phyloP scores from a whole-genome alignment of 1,284 basidiomycete species.

The Rhodotorula sp. region DNA sequence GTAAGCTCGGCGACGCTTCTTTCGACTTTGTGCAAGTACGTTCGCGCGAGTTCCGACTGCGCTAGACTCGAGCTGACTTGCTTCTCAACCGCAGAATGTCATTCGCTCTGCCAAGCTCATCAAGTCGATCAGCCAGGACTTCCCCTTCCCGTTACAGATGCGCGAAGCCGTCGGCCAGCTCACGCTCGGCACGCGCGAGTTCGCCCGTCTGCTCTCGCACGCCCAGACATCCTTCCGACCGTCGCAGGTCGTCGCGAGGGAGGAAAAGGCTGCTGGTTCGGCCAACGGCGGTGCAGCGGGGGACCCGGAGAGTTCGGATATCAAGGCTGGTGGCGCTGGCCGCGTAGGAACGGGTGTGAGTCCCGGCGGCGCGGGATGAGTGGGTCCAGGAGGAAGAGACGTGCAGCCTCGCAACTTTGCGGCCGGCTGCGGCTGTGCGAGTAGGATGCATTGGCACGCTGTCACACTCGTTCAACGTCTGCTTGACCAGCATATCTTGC shows the following conservation, averaged over 20 bases:
- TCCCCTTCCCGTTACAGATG: conserved; percentile 43
- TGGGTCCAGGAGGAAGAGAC: neutral
- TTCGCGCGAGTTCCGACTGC: conserved; percentile 47
- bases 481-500: too few relatives aligned
- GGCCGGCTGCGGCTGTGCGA: neutral
- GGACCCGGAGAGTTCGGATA: neutral
- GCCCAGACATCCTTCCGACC: conserved; percentile 29
- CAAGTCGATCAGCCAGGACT: conserved; percentile 49
- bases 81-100: conserved; percentile 48
- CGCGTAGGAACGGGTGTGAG: neutral
- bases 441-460: neutral
- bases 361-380: neutral
- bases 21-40: conserved; percentile 48
- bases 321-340: neutral
- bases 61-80: conserved; percentile 32
- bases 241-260: neutral
- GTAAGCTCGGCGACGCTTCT: conserved; percentile 42
- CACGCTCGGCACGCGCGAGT: conserved; percentile 54
- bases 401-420: conserved; percentile 11
- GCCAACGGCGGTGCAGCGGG: too few relatives aligned
- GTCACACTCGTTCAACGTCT: too few relatives aligned
- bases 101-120: conserved; percentile 52
- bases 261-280: too few relatives aligned
- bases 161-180: conserved; percentile 49
- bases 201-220: conserved; percentile 43